Conservation (phyloP, 768 basidiomycete species). For the Kwoniella europaea region DNA sequence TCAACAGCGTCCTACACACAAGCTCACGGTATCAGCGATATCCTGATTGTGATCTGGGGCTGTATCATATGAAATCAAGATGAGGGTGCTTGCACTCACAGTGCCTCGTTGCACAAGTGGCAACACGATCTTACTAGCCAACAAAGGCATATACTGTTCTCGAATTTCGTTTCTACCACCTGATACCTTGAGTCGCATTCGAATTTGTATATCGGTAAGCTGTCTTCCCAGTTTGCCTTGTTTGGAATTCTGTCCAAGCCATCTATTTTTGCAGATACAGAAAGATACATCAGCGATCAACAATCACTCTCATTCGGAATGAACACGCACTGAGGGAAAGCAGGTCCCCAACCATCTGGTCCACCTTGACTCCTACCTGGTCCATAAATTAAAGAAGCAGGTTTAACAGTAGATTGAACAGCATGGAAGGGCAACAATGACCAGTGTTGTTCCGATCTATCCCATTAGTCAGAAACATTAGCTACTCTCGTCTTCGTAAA, state of each 20-base stretch:
- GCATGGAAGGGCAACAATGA: slow-evolving; percentile 91
- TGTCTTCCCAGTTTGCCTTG: slow-evolving; percentile 78
- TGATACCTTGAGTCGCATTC: slow-evolving; percentile 92
- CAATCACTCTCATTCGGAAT: too few relatives aligned
- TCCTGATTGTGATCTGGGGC: background rate
- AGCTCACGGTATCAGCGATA: background rate
- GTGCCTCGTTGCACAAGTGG: slow-evolving; percentile 76
- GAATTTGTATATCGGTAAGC: slow-evolving; percentile 86
- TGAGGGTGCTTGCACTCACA: slow-evolving; percentile 63
- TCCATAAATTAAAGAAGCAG: slow-evolving; percentile 84
- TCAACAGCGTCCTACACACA: slow-evolving; percentile 71
- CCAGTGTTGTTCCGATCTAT: slow-evolving; percentile 93
- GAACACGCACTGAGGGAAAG: slow-evolving; percentile 78
- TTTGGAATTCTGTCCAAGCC: slow-evolving; percentile 98
- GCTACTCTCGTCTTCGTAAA: background rate
- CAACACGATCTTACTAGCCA: slow-evolving; percentile 77
- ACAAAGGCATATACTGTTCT: slow-evolving; percentile 85
- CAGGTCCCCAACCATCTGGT: slow-evolving; percentile 44
- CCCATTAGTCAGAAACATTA: background rate
- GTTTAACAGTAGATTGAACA: slow-evolving; percentile 83
- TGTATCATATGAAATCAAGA: background rate
- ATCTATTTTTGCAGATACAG: slow-evolving; percentile 62
- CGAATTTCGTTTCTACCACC: slow-evolving; percentile 88
- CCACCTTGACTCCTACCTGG: slow-evolving; percentile 29
- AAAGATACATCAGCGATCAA: background rate